These are phyloP conservation scores for Sicyos baderoa DNA, from an alignment of 306 rosid genomes.

Conservation along the genomic window DNA sequence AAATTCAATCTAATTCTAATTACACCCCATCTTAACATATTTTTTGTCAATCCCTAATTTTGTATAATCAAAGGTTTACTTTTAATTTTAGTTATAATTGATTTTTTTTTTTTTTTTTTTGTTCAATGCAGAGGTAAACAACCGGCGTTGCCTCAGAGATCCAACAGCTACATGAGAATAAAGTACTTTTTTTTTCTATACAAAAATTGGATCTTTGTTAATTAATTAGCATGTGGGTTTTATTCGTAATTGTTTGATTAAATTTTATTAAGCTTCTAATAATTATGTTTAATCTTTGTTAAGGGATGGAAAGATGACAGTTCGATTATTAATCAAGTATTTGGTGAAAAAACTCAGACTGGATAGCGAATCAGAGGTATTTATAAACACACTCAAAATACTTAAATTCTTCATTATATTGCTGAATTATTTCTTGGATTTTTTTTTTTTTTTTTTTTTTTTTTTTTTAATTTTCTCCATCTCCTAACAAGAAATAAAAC, in stretches of 20 bases:
- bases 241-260: background rate
- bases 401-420: background rate
- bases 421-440: background rate
- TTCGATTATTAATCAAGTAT: constrained; percentile 81
- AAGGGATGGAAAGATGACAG: constrained; percentile 95
- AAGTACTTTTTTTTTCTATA: constrained; percentile 33
- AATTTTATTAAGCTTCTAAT: background rate
- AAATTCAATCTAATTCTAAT: constrained; percentile 7
- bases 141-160: constrained; percentile 77
- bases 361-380: constrained; percentile 89
- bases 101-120: background rate
- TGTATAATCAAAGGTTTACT: no score
- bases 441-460: no score
- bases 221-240: background rate
- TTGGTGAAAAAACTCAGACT: constrained; percentile 72
- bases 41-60: background rate
- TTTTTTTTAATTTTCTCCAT: background rate
- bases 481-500: background rate
- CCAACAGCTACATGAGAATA: constrained; percentile 87
- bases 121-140: constrained; percentile 56
- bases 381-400: constrained; percentile 4
- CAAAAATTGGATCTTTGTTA: background rate
- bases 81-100: background rate
- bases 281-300: background rate
- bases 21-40: background rate